Percentiles rank a stretch among this genome's conserved stretches.
Conservation (phyloP, 2,329 filamentous ascomycete genomes). For the Cercospora sesami region DNA sequence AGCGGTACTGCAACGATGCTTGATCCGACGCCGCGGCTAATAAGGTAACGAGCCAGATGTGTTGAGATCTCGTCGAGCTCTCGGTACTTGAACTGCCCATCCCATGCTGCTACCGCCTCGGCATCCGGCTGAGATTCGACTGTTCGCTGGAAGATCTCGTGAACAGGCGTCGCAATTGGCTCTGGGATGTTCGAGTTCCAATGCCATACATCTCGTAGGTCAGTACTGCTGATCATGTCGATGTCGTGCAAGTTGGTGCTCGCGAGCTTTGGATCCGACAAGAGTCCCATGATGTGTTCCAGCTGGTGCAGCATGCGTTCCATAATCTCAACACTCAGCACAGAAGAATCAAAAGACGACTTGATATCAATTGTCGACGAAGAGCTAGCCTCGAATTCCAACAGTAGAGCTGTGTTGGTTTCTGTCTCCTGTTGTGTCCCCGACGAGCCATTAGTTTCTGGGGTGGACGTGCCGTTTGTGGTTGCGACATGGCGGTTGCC, state of each 20-base stretch:
- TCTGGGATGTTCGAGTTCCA: slow-evolving; percentile 23
- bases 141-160: slow-evolving; percentile 27
- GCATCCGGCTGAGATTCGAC: slow-evolving; percentile 25
- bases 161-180: slow-evolving; percentile 22
- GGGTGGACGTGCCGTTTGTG: not conserved
- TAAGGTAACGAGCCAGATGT: not conserved
- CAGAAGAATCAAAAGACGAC: not conserved
- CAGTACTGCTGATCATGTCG: not conserved
- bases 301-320: slow-evolving; percentile 5
- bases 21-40: not conserved
- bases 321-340: not conserved
- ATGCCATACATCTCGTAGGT: slow-evolving; percentile 25
- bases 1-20: slow-evolving; percentile 24
- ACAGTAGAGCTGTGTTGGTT: not conserved
- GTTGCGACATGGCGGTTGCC: not conserved
- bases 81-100: slow-evolving; percentile 32
- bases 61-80: slow-evolving; percentile 26
- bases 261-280: not conserved
- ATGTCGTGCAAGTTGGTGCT: not conserved
- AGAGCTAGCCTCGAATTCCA: not conserved
- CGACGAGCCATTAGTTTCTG: not conserved
- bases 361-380: not conserved
- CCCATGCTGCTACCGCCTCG: slow-evolving; percentile 33
- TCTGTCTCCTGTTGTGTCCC: not conserved
- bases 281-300: not conserved